phyloP scores from a whole-genome alignment of 352 stramenopile genomes.

The Pythium inflatum region DNA sequence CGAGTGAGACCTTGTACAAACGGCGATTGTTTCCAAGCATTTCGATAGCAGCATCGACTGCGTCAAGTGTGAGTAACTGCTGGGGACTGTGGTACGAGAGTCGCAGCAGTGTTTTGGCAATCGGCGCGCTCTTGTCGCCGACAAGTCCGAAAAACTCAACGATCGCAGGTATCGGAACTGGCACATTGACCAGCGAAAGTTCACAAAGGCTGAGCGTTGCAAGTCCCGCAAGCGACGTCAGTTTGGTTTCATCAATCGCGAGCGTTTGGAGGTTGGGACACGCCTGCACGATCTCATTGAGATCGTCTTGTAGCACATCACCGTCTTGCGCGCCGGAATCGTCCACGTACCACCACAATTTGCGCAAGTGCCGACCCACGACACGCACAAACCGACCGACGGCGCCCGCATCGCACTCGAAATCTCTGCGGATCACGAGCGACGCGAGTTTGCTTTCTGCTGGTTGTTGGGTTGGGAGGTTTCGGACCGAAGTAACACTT shows the following conservation, averaged over 20 bases:
- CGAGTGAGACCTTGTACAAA: slow-evolving; percentile 1
- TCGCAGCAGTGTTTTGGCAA: not conserved
- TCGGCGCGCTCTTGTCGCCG: not conserved
- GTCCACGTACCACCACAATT: not conserved
- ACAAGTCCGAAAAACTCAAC: not conserved
- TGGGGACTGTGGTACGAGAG: not conserved
- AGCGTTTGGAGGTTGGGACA: not conserved
- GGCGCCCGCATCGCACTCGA: not conserved
- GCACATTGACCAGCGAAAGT: not conserved
- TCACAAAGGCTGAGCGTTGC: not conserved
- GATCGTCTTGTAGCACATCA: not conserved
- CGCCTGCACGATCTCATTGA: not conserved
- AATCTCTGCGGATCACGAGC: not conserved
- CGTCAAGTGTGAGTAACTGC: not conserved
- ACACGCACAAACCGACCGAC: not conserved
- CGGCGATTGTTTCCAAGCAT: not conserved
- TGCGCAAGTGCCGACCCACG: not conserved
- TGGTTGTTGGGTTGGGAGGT: not conserved
- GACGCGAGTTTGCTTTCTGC: not conserved
- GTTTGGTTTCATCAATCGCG: not conserved
- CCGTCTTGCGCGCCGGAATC: not conserved
- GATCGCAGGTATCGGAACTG: slow-evolving; percentile 1
- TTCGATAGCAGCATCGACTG: not conserved
- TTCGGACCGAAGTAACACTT: not conserved
- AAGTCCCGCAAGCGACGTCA: not conserved